Conservation (phyloP, 1,284 basidiomycete species). For the Cutaneotrichosporon cutaneum region DNA sequence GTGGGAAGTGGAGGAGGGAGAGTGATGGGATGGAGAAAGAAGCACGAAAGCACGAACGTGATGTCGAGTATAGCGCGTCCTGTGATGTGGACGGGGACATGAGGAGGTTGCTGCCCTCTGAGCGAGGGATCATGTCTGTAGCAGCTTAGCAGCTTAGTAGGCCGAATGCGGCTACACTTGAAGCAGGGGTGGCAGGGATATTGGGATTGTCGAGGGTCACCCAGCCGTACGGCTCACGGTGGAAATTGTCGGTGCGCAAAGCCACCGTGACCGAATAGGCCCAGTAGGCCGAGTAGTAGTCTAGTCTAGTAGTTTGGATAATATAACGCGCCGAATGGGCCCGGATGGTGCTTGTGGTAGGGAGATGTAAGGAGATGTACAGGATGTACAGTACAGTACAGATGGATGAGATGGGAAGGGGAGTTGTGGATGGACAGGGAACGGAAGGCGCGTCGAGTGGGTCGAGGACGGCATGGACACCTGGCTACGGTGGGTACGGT, state of each 20-base stretch:
- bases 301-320: not conserved
- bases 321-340: slow-evolving; percentile 1
- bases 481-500: too few species aligned
- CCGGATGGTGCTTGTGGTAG: not conserved
- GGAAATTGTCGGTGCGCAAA: slow-evolving; percentile 7
- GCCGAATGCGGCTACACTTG: not conserved
- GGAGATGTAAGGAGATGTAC: not conserved
- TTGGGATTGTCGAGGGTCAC: not conserved
- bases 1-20: not conserved
- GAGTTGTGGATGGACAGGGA: too few species aligned
- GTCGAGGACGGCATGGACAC: too few species aligned
- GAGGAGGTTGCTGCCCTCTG: slow-evolving; percentile 10
- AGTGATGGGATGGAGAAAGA: not conserved
- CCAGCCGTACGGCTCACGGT: not conserved
- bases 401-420: not conserved
- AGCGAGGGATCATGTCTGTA: slow-evolving; percentile 4
- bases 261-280: not conserved
- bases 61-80: slow-evolving; percentile 3
- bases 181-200: not conserved
- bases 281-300: not conserved
- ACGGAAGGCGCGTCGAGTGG: too few species aligned
- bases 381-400: not conserved
- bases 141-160: not conserved
- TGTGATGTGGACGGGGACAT: slow-evolving; percentile 10
- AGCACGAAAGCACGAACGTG: not conserved